Conservation (phyloP, 2,329 filamentous ascomycete species). For the Pseudomassariella vexata region DNA sequence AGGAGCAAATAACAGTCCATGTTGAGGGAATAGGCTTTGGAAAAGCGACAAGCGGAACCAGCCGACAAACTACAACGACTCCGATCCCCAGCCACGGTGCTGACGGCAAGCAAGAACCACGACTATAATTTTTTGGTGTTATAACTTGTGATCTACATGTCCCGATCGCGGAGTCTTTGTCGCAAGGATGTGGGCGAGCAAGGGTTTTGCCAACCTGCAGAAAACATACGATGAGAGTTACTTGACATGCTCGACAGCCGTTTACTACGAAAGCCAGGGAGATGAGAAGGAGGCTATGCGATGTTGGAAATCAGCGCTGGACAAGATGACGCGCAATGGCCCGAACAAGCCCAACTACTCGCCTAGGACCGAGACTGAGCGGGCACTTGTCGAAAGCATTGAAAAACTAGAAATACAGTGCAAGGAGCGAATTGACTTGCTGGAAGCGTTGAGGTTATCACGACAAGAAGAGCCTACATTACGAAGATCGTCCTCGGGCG, state of each 20-base stretch:
- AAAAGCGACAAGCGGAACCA: too few species aligned
- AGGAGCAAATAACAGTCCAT: too few species aligned
- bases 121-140: conserved; percentile 1
- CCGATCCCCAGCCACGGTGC: too few species aligned
- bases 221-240: conserved; percentile 98
- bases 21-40: too few species aligned
- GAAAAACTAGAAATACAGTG: conserved; percentile 83
- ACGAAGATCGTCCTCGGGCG: conserved; percentile 19
- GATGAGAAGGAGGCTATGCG: conserved; percentile 87
- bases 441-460: conserved; percentile 73
- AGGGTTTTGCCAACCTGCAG: conserved; percentile 68
- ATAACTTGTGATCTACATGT: too few species aligned
- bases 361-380: conserved; percentile 77
- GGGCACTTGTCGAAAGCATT: conserved; percentile 73
- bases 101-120: neutral
- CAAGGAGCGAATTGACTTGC: conserved; percentile 83
- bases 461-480: conserved; percentile 35
- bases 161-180: too few species aligned
- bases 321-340: conserved; percentile 83
- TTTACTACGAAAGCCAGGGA: conserved; percentile 91
- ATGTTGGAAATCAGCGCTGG: conserved; percentile 83
- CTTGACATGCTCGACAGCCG: conserved; percentile 87
- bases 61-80: too few species aligned
- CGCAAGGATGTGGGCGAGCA: conserved; percentile 45
- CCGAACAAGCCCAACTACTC: conserved; percentile 65